These are phyloP conservation scores for Flaveria brownii DNA, from an alignment of 129 eudicot species.

Conservation along the genomic window DNA sequence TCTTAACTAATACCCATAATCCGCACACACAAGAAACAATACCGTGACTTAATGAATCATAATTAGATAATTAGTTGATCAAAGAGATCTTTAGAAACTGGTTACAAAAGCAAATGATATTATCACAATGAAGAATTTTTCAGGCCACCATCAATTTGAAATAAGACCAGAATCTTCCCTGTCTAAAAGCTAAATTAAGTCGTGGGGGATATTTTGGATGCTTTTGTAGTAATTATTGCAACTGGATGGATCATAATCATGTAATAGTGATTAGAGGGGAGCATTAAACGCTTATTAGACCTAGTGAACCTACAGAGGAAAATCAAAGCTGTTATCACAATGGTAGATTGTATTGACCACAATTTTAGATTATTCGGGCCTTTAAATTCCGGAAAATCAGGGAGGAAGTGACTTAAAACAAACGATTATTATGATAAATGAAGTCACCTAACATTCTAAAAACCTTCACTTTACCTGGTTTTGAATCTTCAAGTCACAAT, in stretches of 20 bases:
- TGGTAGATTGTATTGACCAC: background rate
- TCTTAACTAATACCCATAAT: slow-evolving; percentile 8
- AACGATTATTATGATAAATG: background rate
- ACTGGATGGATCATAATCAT: background rate
- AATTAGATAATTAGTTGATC: background rate
- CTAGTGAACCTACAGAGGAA: no score
- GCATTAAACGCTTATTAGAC: background rate
- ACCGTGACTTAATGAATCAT: background rate
- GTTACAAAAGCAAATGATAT: no score
- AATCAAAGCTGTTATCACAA: no score
- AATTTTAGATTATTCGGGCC: background rate
- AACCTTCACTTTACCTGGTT: background rate
- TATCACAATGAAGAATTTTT: no score
- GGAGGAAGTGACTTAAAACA: background rate
- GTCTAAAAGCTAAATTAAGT: background rate
- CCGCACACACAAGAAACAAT: background rate
- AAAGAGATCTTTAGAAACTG: background rate
- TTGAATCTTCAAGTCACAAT: background rate
- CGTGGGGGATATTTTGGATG: background rate
- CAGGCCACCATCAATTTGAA: no score
- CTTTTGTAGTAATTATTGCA: background rate
- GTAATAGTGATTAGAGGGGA: background rate
- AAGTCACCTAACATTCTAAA: background rate
- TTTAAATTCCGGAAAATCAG: background rate
- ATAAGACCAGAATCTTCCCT: no score